Base-by-base conservation (phyloP, 2,329 filamentous ascomycete species). In the Epichloe amarillans region DNA sequence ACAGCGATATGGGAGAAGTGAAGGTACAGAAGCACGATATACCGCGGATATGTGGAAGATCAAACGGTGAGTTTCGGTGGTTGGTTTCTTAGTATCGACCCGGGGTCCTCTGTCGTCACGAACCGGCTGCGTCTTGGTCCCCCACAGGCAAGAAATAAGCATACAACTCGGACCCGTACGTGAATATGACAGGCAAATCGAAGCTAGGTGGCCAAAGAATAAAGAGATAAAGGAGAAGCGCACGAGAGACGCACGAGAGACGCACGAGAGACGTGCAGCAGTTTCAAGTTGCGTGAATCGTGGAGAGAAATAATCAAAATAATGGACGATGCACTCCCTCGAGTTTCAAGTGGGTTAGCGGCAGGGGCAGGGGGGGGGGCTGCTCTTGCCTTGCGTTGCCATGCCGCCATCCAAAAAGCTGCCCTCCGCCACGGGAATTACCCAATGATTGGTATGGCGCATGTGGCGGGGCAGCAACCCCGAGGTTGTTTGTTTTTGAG, bases 331-430 rank as follows among this genome's bases (percentile, higher is more conserved):
- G 39, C 35, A 19, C n/a, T 49, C 39, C 38, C 38, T 10, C 26
- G 26, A 19, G 47, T 49, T 49, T 49, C 47, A 49, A 49, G 33
- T 49, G 23, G n/a, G 11, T n/a, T 7, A 14, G 47, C 33, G 39
- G 47, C 38, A 49, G 47, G 47, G 39, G 38, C 26, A 42, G 47
- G 47, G n/a, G n/a, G 17, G 17, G 33, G 47, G 47, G 17, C 35
- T 17, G 39, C 38, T 33, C 39, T 17, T 49, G 26, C 47, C 23
- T 48, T 35, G 7, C 17, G 26, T n/a, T 21, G 40, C 40, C 19
- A 10, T 23, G 21, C 26, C 7, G 26, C 26, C 26, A 8, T 26
- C 7, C 26, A 26, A 26, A 8, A 26, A 26, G 26, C 7, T 26
- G 7, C 26, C 23, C 26, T 8, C 7, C 26, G 26, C 6, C 26